These are phyloP conservation scores for Clausena lansium DNA, from an alignment of 345 rosid genomes.

Conservation along the genomic window DNA sequence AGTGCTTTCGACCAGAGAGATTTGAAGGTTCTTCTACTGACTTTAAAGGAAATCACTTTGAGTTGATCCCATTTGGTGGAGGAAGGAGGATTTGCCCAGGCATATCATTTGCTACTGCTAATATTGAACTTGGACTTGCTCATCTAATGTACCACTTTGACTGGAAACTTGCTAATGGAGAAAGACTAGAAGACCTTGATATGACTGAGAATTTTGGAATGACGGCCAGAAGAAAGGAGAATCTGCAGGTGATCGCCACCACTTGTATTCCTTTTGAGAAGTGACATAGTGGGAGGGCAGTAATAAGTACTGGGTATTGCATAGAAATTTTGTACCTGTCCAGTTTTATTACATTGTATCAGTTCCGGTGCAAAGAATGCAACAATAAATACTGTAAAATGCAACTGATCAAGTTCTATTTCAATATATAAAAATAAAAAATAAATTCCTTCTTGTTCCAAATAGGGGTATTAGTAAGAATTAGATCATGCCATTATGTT, in stretches of 20 bases:
- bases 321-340: background rate
- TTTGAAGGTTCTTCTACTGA: conserved; percentile 4
- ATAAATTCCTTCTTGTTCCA: background rate
- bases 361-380: background rate
- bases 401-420: background rate
- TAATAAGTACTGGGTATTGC: background rate
- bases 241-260: background rate
- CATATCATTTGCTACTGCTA: conserved; percentile 5
- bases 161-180: conserved; percentile 7
- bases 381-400: background rate
- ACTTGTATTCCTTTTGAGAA: background rate
- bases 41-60: conserved; percentile 11
- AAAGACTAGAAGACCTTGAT: conserved; percentile 12
- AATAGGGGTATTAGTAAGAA: background rate
- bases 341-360: background rate
- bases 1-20: conserved; percentile 1
- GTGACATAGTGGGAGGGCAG: background rate
- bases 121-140: conserved; percentile 10
- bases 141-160: conserved; percentile 14
- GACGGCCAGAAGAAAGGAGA: background rate
- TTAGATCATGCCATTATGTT: background rate
- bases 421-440: background rate
- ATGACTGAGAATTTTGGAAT: conserved; percentile 8
- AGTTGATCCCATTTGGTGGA: conserved; percentile 10
- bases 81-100: conserved; percentile 22